Base-by-base conservation (phyloP, 2,329 filamentous ascomycete species). In the Torrubiella hemipterigena region DNA sequence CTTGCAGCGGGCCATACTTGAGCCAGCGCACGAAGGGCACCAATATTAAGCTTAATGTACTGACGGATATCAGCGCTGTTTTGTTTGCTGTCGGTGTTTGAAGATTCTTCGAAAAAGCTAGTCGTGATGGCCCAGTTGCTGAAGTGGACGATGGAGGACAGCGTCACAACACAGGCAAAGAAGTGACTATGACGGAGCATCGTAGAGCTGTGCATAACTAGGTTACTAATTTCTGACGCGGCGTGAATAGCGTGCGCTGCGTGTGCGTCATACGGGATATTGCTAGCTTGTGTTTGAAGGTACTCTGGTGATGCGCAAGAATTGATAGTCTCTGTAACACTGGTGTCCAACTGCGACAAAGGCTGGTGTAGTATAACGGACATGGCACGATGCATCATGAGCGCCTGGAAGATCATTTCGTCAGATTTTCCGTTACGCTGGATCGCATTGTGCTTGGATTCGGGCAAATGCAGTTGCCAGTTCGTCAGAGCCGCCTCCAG, bases 381-480 rank as follows among this genome's bases (percentile, higher is more conserved):
- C 38, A 67, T 73, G 7, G 67, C 67, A 38, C 72, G 59, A 16
- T 60, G 67, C 45, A 93, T 81, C 73, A 91, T 89, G 40, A 83
- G 78, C 1, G 83, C 86, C 51, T 93, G 83, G 57, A 93, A 93
- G 54, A 94, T 77, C 69, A 93, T 80, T 55, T 93, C 83, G 49
- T 95, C 87, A 8, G 87, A 65, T 31, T 74, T 67, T 22, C 82
- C 78, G 42, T 79, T 73, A 38, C 71, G 68, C 36, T 74, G 69
- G 32, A 91, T 61, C n/a, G 82, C 65, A 38, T 83, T 71, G 34
- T 67, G 65, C 56, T 93, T 93, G 10, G 65, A 65, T n/a, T 68
- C 61, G 0, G 87, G 86, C 1, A 94, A 61, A 45, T 89, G 80
- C 29, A 89, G 69, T 31, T 74, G 69, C 81, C 84, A 94, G 50